Evolutionary conservation across 345 rosid species (phyloP), one percentile per base, ranked within the genome.

Genomic region (Aethionema arabicum): DNA sequence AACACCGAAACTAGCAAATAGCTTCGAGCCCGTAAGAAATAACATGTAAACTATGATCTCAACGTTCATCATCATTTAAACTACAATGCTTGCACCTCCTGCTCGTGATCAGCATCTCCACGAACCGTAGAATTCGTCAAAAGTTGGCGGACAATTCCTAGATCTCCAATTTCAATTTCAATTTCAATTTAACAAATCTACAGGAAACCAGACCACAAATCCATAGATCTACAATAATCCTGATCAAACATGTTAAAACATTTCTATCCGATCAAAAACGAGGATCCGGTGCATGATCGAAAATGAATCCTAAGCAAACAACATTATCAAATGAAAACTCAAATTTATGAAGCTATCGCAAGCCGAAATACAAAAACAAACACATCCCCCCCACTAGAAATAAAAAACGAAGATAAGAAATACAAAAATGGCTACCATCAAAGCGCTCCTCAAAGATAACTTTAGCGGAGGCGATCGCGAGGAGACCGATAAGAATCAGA

Each of bases 361-460:
- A 56, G 38, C 38, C 2, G 12, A 49, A 21, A 2, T 8, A 16
- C 3, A 49, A 11, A 12, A 8, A 21, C 54, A 11, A 7, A 15
- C 32, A 14, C 52, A 6, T 7, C 9, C 52, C 38, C 8, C 6
- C 1, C 1, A 5, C n/a, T 8, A 15, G 21, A 13, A 4, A 27
- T 1, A 47, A 10, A n/a, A n/a, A 12, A 47, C 3, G 12, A 3
- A 47, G 52, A 27, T 8, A 47, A 47, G 52, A 6, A 61, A 4
- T 1, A 21, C 27, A 21, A 21, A 21, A 21, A 47, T 4, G 8
- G 41, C 21, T 80, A 88, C 96, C 92, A 10, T 82, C 83, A 65
- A 85, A 88, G 21, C 83, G 91, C 31, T 88, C 96, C 60, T 88
- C 96, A 67, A 88, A 88, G 82, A 81, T 76, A 45, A 85, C 85